phyloP scores from a whole-genome alignment of 106 monocot species.

The Chionographis japonica region DNA sequence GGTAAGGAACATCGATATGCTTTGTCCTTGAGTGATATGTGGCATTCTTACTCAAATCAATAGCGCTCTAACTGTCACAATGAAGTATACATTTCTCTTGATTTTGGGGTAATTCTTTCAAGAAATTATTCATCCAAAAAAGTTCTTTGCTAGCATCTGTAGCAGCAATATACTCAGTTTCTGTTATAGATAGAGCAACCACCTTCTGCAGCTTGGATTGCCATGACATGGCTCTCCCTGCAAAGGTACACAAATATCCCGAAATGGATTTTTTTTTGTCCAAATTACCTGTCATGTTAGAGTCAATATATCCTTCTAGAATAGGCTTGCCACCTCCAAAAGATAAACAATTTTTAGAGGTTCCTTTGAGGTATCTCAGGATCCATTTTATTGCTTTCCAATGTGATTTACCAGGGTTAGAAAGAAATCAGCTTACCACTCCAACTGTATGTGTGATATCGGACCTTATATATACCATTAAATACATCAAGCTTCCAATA shows the following conservation, averaged over 20 bases:
- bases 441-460: neutral
- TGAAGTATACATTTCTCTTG: too few species aligned
- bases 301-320: neutral
- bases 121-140: too few species aligned
- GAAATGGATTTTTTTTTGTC: neutral
- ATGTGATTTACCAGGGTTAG: neutral
- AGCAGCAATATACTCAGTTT: too few species aligned
- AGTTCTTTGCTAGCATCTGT: too few species aligned
- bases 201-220: neutral
- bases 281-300: neutral
- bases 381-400: slow-evolving; percentile 2
- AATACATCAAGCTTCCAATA: neutral
- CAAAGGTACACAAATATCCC: neutral
- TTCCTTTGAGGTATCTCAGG: slow-evolving; percentile 2
- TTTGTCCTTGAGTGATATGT: neutral
- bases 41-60: too few species aligned
- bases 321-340: neutral
- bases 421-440: neutral
- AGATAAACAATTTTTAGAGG: neutral
- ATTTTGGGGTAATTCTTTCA: too few species aligned
- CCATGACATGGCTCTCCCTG: neutral
- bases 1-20: slow-evolving; percentile 1
- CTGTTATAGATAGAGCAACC: too few species aligned
- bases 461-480: neutral
- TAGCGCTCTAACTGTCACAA: too few species aligned